A percentile compares a stretch with the other conserved stretches of the same genome.
Conservation (phyloP, 2,329 filamentous ascomycete species). For the Fusarium sarcochroum region DNA sequence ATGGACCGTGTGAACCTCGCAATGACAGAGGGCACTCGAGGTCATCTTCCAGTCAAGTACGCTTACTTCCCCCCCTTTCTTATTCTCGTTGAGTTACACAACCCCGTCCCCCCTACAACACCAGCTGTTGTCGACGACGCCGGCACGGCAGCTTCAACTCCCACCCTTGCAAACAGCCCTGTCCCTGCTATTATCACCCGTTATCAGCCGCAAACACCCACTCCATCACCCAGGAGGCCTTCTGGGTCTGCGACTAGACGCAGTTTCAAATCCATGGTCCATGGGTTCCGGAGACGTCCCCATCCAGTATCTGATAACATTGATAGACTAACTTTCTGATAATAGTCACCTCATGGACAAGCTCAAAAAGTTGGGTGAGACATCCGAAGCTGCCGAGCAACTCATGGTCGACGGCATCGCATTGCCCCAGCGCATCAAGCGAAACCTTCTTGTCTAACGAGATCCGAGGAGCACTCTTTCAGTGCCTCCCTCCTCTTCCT, state of each 20-base stretch:
- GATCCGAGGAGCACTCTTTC: neutral
- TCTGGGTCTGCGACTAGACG: slow-evolving; percentile 33
- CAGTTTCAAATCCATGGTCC: slow-evolving; percentile 45
- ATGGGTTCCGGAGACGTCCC: slow-evolving; percentile 47
- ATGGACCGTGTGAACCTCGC: slow-evolving; percentile 66
- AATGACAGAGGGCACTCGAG: slow-evolving; percentile 67
- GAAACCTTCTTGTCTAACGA: slow-evolving; percentile 50
- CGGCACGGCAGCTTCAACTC: slow-evolving; percentile 8
- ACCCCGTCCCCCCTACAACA: neutral
- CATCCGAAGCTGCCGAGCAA: slow-evolving; percentile 52
- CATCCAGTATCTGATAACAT: slow-evolving; percentile 50
- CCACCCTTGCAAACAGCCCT: slow-evolving; percentile 16
- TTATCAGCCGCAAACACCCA: slow-evolving; percentile 8
- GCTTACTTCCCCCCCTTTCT: slow-evolving; percentile 56
- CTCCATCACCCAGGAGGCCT: slow-evolving; percentile 17
- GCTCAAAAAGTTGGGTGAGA: slow-evolving; percentile 63
- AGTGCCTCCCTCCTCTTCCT: neutral
- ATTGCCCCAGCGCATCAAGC: slow-evolving; percentile 63
- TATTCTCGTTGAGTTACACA: slow-evolving; percentile 50
- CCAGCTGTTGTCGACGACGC: slow-evolving; percentile 3
- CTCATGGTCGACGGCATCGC: slow-evolving; percentile 51
- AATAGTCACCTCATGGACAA: slow-evolving; percentile 69
- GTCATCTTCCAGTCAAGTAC: slow-evolving; percentile 71
- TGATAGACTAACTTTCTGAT: slow-evolving; percentile 50
- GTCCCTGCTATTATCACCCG: slow-evolving; percentile 8